These are phyloP conservation scores for Tilletia caries DNA, from an alignment of 1,284 basidiomycete species.

Conservation along the genomic window DNA sequence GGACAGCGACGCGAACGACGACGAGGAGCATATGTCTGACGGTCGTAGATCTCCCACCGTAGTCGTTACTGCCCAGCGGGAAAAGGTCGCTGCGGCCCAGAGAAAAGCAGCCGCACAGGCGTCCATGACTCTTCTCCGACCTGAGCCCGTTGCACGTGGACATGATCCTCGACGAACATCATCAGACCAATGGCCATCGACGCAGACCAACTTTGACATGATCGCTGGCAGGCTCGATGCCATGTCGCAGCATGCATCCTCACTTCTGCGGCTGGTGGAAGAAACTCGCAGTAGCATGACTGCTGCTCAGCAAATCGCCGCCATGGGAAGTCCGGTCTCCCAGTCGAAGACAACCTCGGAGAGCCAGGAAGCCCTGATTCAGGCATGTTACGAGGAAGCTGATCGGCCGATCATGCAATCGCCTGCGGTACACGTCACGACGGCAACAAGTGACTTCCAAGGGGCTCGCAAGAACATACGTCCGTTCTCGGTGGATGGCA, in stretches of 20 bases:
- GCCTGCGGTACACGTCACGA: not conserved
- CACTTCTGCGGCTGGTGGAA: conserved; percentile 1
- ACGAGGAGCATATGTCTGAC: not conserved
- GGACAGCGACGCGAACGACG: not conserved
- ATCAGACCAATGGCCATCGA: not conserved
- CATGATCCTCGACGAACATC: not conserved
- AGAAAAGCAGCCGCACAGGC: too few species aligned
- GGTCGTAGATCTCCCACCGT: not conserved
- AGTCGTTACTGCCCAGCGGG: not conserved
- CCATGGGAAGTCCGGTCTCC: not conserved
- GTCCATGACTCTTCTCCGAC: too few species aligned
- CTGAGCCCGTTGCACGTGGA: too few species aligned
- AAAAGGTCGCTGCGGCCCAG: too few species aligned
- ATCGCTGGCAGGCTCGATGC: conserved; percentile 9
- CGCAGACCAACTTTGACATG: not conserved
- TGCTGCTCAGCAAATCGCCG: not conserved
- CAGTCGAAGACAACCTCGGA: not conserved
- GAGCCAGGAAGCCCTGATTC: not conserved
- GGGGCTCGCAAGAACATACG: not conserved
- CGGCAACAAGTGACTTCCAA: not conserved
- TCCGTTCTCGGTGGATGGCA: not conserved
- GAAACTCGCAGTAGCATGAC: not conserved
- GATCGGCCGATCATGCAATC: not conserved
- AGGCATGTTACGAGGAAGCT: not conserved
- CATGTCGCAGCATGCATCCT: conserved; percentile 9